phyloP scores from a whole-genome alignment of 768 basidiomycete species.

The Piloderma croceum region DNA sequence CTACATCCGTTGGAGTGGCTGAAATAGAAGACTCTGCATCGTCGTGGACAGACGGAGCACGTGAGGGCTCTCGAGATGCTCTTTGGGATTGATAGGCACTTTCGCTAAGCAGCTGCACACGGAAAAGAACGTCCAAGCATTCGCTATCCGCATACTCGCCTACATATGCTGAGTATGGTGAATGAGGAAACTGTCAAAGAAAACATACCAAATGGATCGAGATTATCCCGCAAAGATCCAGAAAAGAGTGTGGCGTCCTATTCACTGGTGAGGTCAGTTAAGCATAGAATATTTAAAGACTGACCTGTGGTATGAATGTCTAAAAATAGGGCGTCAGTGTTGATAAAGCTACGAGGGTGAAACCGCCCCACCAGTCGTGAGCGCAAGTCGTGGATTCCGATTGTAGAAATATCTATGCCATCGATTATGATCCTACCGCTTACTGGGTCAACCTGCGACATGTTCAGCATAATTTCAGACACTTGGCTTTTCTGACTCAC shows the following conservation, averaged over 20 bases:
- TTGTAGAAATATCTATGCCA: slow-evolving; percentile 81
- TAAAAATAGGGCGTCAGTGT: neutral
- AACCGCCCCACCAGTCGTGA: slow-evolving; percentile 53
- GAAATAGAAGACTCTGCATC: slow-evolving; percentile 38
- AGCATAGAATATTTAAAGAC: no score
- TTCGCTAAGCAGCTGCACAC: slow-evolving; percentile 36
- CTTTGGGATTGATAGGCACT: slow-evolving; percentile 43
- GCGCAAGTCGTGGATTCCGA: slow-evolving; percentile 81
- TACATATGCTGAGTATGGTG: no score
- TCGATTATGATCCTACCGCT: slow-evolving; percentile 76
- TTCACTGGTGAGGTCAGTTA: slow-evolving; percentile 20
- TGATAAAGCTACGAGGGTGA: neutral
- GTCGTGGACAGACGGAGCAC: slow-evolving; percentile 40
- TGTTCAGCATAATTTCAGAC: no score
- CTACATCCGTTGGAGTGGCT: slow-evolving; percentile 45
- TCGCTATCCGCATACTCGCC: slow-evolving; percentile 45
- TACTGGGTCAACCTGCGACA: slow-evolving; percentile 64
- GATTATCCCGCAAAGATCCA: slow-evolving; percentile 34
- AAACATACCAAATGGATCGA: slow-evolving; percentile 34
- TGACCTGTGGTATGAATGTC: neutral
- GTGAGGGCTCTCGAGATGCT: slow-evolving; percentile 45
- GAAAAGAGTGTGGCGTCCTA: slow-evolving; percentile 30
- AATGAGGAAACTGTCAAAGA: neutral
- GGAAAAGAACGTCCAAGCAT: slow-evolving; percentile 41
- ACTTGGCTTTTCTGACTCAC: no score